Evolutionary conservation across 2,329 filamentous ascomycete species (phyloP).

Genomic region (Aspergillus sp.): DNA sequence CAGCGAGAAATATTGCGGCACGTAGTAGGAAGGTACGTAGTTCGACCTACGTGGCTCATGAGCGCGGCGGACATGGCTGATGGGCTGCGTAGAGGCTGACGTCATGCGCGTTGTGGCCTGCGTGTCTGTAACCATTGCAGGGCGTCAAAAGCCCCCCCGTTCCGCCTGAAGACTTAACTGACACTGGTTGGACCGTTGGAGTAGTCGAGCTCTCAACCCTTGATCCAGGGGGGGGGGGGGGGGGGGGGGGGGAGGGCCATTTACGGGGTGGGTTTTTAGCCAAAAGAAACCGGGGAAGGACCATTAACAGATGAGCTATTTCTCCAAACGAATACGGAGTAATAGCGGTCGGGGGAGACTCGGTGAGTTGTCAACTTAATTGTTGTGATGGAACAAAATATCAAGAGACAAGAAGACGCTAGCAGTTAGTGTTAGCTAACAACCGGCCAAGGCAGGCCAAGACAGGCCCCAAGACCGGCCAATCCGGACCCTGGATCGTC

Average conservation of each 20-base stretch:
- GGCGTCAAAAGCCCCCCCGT: no score
- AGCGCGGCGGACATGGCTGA: neutral
- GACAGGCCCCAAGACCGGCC: no score
- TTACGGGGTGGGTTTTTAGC: no score
- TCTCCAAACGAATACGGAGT: neutral
- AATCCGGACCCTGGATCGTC: neutral
- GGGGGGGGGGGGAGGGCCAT: no score
- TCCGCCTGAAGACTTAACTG: no score
- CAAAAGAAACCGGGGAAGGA: no score
- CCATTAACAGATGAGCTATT: neutral
- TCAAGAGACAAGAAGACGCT: neutral
- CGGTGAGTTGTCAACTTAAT: no score
- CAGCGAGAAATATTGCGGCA: neutral
- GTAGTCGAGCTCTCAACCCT: neutral
- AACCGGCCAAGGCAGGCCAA: neutral
- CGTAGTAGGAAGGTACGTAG: neutral
- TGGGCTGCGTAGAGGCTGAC: neutral
- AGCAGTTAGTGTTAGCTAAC: neutral
- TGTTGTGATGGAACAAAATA: neutral
- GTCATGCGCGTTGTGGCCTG: neutral
- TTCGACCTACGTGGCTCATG: no score
- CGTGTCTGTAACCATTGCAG: no score
- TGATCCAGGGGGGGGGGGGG: neutral
- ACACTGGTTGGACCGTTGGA: no score
- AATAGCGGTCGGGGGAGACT: no score